Percentiles rank a stretch among this genome's conserved stretches.
Evolutionary conservation across 495 filamentous ascomycete species (phyloP).

Genomic region (Lasiosphaeria miniovina): DNA sequence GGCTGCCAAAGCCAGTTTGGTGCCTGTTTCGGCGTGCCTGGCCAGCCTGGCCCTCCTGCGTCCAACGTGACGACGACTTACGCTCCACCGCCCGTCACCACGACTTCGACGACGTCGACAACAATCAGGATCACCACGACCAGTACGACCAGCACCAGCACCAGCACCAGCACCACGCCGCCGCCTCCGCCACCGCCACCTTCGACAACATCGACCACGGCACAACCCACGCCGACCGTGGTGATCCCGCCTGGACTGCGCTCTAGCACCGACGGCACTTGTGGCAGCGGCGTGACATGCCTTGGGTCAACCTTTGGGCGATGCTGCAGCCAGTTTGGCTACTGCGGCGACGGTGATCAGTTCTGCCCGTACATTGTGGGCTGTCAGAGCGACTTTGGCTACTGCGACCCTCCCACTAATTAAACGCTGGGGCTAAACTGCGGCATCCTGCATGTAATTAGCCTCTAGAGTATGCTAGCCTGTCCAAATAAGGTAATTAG

Average conservation of each 20-base stretch:
- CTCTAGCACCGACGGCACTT: slow-evolving; percentile 28
- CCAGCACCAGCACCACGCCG: slow-evolving; percentile 4
- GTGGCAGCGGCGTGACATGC: slow-evolving; percentile 29
- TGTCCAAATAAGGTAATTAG: too few relatives aligned
- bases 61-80: slow-evolving; percentile 16
- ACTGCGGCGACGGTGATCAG: slow-evolving; percentile 41
- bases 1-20: slow-evolving; percentile 49
- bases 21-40: slow-evolving; percentile 25
- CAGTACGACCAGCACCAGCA: slow-evolving; percentile 1
- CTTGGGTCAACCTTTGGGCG: slow-evolving; percentile 23
- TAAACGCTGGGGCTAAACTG: neutral
- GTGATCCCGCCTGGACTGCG: slow-evolving; percentile 21
- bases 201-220: slow-evolving; percentile 4
- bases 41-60: slow-evolving; percentile 4
- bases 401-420: slow-evolving; percentile 24
- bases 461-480: too few relatives aligned
- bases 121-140: slow-evolving; percentile 2
- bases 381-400: slow-evolving; percentile 33
- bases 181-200: slow-evolving; percentile 4
- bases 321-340: slow-evolving; percentile 41
- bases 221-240: slow-evolving; percentile 12
- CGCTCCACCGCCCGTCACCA: slow-evolving; percentile 8
- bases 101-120: slow-evolving; percentile 8
- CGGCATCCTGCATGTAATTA: too few relatives aligned
- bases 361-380: slow-evolving; percentile 42